Percentiles rank a stretch among this genome's conserved stretches.
These are phyloP conservation scores for Ilex paraguariensis DNA, from an alignment of 305 asterid genomes.

Conservation along the genomic window DNA sequence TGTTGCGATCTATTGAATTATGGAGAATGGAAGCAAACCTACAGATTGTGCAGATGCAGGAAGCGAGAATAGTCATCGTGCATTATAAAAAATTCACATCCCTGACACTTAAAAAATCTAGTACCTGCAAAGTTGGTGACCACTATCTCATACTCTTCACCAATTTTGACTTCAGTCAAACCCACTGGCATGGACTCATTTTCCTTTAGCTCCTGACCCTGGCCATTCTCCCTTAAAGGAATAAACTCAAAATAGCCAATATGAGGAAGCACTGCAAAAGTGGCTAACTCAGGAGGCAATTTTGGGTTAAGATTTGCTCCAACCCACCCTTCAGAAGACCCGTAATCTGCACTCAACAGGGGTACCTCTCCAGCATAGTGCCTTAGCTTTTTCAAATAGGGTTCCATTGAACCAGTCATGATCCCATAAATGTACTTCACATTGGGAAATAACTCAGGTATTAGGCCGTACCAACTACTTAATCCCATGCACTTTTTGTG, in stretches of 20 bases:
- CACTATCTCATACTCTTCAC: conserved; percentile 80
- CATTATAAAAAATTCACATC: too few relatives aligned
- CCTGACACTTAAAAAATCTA: conserved; percentile 8
- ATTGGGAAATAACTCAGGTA: conserved; percentile 68
- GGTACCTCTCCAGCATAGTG: conserved; percentile 84
- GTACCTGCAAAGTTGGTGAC: conserved; percentile 79
- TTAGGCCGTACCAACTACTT: conserved; percentile 79
- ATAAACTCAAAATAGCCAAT: conserved; percentile 84
- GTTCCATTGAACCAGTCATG: conserved; percentile 99
- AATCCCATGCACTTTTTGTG: conserved; percentile 38
- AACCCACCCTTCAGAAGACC: conserved; percentile 97
- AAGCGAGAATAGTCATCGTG: too few relatives aligned
- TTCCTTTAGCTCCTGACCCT: conserved; percentile 21
- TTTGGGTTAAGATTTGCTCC: conserved; percentile 80
- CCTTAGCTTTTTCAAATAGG: conserved; percentile 74
- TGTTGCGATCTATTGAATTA: too few relatives aligned
- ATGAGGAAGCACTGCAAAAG: conserved; percentile 80
- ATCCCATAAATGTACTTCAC: conserved; percentile 79
- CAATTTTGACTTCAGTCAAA: conserved; percentile 68
- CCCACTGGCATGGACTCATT: conserved; percentile 41
- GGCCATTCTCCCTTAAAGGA: conserved; percentile 38
- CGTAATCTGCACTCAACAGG: conserved; percentile 80
- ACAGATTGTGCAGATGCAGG: too few relatives aligned
- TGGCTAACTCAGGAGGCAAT: conserved; percentile 62
- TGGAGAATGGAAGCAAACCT: too few relatives aligned